Evolutionary conservation across 208 protist species (phyloP), one percentile per base, ranked within the genome.

Genomic region (Wallacemonas sp.): DNA sequence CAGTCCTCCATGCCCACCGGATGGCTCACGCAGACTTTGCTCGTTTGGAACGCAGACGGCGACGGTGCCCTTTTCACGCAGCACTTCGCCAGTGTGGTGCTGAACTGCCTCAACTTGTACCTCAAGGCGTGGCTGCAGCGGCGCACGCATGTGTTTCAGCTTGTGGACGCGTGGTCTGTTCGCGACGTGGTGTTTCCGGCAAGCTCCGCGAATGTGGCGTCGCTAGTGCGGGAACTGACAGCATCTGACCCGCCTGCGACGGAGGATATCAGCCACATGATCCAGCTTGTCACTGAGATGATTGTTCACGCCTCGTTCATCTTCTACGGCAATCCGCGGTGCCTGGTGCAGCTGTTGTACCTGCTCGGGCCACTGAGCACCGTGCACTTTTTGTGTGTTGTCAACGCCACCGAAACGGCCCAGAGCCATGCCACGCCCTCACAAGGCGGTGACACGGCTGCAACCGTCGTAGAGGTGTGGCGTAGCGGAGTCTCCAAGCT

Each of bases 251-350:
- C 32, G 24, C 50, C 50, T 3, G 50, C 50, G 27, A 57, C 46
- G 2, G 34, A 55, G 10, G 64, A 15, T 22, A 54, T 59, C 22
- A 64, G 50, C 26, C 36, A 46, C 15, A 52, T 74, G 21, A 65
- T 79, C 1, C 27, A 70, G 21, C 50, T 60, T 8, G 33, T 79
- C 6, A 64, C 71, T 41, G 75, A 81, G 21, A 13, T 81, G n/a
- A 66, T 69, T 24, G 61, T 71, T 24, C 41, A 67, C 55, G 50
- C 60, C 64, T 45, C 63, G 12, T 65, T 42, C n/a, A 26, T 65
- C 24, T 76, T 78, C 34, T 71, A 63, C 45, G 64, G 3, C 5
- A 37, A 44, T 38, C 9, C 54, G 5, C 61, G 65, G 5, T 57
- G 53, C 10, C 55, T 74, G 24, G 61, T 68, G 30, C 68, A 68